Evolutionary conservation across 306 rosid species (phyloP).

Genomic region (Lathyrus sativus): DNA sequence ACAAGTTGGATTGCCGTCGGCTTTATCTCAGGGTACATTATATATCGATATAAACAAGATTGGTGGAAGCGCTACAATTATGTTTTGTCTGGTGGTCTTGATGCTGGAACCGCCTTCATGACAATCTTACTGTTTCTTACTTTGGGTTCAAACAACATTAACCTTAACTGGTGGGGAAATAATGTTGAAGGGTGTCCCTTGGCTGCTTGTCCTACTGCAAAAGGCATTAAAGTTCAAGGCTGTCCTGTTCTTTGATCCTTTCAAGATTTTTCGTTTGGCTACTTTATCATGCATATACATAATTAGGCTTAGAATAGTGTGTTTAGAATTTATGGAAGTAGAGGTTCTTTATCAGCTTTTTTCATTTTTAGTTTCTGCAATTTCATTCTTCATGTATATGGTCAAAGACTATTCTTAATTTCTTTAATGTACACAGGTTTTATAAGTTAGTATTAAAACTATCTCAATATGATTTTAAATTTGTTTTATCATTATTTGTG

Average conservation of each 20-base stretch:
- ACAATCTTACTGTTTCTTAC: slow-evolving; percentile 58
- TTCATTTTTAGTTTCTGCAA: slow-evolving; percentile 6
- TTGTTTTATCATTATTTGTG: not conserved
- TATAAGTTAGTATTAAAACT: not conserved
- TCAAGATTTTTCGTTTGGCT: not conserved
- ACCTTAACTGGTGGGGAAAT: slow-evolving; percentile 73
- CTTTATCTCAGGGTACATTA: slow-evolving; percentile 56
- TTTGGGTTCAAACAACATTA: slow-evolving; percentile 43
- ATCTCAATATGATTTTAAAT: slow-evolving; percentile 13
- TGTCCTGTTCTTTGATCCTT: slow-evolving; percentile 50
- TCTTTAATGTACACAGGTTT: not conserved
- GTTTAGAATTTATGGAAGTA: not conserved
- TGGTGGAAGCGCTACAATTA: slow-evolving; percentile 73
- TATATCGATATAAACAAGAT: slow-evolving; percentile 49
- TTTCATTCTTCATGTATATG: not conserved
- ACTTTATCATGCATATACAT: not conserved
- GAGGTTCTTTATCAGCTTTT: not conserved
- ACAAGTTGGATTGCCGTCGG: slow-evolving; percentile 67
- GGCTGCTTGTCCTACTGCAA: slow-evolving; percentile 73
- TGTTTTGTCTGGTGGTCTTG: slow-evolving; percentile 77
- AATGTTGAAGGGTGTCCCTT: slow-evolving; percentile 65
- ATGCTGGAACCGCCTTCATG: slow-evolving; percentile 87
- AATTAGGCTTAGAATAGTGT: not conserved
- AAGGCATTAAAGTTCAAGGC: slow-evolving; percentile 44
- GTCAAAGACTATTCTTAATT: not conserved